These are phyloP conservation scores for Paecilomyces variotii DNA, from an alignment of 2,329 filamentous ascomycete species.

Conservation along the genomic window DNA sequence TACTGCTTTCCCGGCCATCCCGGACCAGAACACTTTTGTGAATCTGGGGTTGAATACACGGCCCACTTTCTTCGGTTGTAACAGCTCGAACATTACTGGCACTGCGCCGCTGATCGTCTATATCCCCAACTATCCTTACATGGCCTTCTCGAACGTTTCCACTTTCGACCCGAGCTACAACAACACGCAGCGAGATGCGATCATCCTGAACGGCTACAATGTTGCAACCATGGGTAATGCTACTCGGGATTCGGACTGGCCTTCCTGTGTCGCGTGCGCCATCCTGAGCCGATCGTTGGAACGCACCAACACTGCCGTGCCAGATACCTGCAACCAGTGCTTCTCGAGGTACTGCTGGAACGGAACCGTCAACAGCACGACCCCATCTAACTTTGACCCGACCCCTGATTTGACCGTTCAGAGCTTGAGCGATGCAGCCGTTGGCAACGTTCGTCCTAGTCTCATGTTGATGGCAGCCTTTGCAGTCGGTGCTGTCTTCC, in stretches of 20 bases:
- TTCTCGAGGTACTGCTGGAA: slow-evolving; percentile 89
- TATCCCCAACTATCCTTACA: slow-evolving; percentile 77
- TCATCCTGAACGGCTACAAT: slow-evolving; percentile 82
- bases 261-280: slow-evolving; percentile 79
- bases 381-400: slow-evolving; percentile 36
- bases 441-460: background rate
- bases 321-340: slow-evolving; percentile 65
- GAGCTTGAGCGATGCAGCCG: background rate
- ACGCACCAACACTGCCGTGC: slow-evolving; percentile 60
- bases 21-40: slow-evolving; percentile 68
- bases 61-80: slow-evolving; percentile 75
- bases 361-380: slow-evolving; percentile 51
- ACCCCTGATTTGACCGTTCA: background rate
- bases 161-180: slow-evolving; percentile 65
- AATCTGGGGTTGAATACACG: slow-evolving; percentile 66
- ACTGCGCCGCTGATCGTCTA: slow-evolving; percentile 69
- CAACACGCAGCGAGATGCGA: slow-evolving; percentile 59
- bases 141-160: slow-evolving; percentile 65
- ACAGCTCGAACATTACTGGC: slow-evolving; percentile 54
- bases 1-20: slow-evolving; percentile 64
- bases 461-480: background rate
- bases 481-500: background rate
- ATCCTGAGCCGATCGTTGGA: slow-evolving; percentile 68
- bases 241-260: slow-evolving; percentile 67
- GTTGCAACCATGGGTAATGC: slow-evolving; percentile 75